Base-by-base conservation (phyloP, 148 eudicot species). In the Salicornia ramosissima region DNA sequence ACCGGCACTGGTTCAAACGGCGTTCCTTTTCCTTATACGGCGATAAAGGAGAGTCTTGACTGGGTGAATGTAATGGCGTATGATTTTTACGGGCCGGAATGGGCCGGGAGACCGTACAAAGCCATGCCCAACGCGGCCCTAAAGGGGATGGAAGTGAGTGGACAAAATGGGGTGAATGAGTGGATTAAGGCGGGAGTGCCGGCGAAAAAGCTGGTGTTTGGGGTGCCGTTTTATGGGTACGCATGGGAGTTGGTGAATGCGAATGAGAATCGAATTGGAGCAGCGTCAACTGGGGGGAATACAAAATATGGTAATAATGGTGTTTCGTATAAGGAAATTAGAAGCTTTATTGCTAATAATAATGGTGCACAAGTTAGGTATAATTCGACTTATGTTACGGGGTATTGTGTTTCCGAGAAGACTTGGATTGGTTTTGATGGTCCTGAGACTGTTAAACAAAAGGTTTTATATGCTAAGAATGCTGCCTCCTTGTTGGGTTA, bases 351-450 rank as follows among this genome's bases (percentile, higher is more conserved):
- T 7, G n/a, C n/a, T n/a, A 50, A 56, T n/a, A 49, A 57, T 11
- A 81, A 71, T 18, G 29, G 22, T 5, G 86, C 75, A 0, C 68
- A 67, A 3, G 67, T 65, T n/a, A 83, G 80, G 71, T 80, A 71
- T 47, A 61, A 89, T 36, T 46, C 77, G 0, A 75, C 53, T 3
- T 50, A 74, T 45, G 91, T 77, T n/a, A 29, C 81, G 29, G 64
- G 81, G 22, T 89, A 87, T 51, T 85, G 88, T 68, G 80, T 79
- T 56, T 50, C 80, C 1, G 89, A 89, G 1, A 85, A 74, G 0
- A 82, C 84, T 0, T 90, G 96, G 96, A 82, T 89, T 2, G 80
- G 80, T 0, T 89, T 79, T 25, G 96, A 89, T 76, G 96, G 74
- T 68, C 29, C 42, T 2, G 70, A 72, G 55, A 72, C 73, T 1